phyloP scores from a whole-genome alignment of 73 alveolate genomes.

The Tetrahymena elliotti region DNA sequence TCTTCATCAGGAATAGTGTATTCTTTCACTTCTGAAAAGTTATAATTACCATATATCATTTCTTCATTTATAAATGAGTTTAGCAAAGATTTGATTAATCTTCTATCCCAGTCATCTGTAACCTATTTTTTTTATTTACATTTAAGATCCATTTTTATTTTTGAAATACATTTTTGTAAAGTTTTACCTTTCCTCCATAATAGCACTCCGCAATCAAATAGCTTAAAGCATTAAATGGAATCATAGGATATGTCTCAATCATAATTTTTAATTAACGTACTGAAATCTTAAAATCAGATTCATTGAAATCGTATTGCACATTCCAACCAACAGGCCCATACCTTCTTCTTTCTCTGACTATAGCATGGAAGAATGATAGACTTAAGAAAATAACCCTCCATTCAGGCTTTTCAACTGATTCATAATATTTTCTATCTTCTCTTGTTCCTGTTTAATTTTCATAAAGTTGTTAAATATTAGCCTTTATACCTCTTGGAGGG shows the following conservation, averaged over 20 bases:
- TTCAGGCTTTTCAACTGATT: slow-evolving; percentile 66
- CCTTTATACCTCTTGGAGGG: slow-evolving; percentile 91
- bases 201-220: slow-evolving; percentile 87
- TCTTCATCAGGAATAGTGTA: slow-evolving; percentile 79
- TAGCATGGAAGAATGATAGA: slow-evolving; percentile 94
- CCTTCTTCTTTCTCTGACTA: slow-evolving; percentile 87
- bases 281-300: slow-evolving; percentile 89
- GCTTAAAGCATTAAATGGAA: slow-evolving; percentile 82
- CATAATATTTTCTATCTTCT: slow-evolving; percentile 41
- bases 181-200: slow-evolving; percentile 93
- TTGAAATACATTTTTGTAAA: background rate
- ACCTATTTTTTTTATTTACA: background rate
- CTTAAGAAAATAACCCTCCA: slow-evolving; percentile 90
- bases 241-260: slow-evolving; percentile 82
- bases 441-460: background rate
- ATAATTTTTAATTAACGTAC: slow-evolving; percentile 71
- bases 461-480: slow-evolving; percentile 75
- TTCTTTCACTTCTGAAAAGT: slow-evolving; percentile 40
- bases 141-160: background rate
- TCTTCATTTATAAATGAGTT: slow-evolving; percentile 70
- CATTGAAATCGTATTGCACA: slow-evolving; percentile 87
- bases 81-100: slow-evolving; percentile 76
- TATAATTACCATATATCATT: slow-evolving; percentile 62
- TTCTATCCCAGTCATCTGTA: slow-evolving; percentile 93
- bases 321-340: slow-evolving; percentile 98